phyloP scores from a whole-genome alignment of 768 basidiomycete genomes.

The Daedalea quercina region DNA sequence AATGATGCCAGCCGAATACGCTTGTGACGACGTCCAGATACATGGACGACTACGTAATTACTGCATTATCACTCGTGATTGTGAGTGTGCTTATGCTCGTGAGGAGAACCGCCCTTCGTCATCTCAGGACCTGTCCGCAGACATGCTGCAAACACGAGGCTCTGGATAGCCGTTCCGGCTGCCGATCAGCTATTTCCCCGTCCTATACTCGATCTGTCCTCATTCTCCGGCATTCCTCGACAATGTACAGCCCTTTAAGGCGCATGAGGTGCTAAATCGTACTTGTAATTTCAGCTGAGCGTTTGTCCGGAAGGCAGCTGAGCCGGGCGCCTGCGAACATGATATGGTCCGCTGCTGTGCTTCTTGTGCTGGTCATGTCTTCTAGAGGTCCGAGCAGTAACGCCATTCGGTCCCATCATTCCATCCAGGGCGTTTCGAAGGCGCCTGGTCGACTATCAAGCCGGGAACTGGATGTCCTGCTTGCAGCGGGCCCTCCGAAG shows the following conservation, averaged over 20 bases:
- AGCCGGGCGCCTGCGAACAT: neutral
- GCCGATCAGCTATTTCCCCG: constrained; percentile 3
- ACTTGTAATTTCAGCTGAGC: neutral
- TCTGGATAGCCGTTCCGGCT: constrained; percentile 3
- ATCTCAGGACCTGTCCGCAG: neutral
- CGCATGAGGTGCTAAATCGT: neutral
- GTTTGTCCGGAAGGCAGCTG: neutral
- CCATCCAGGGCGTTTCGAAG: too few species aligned
- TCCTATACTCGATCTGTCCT: constrained; percentile 1
- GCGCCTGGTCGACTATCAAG: constrained; percentile 4
- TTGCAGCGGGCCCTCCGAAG: neutral
- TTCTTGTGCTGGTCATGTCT: neutral
- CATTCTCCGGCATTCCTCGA: neutral
- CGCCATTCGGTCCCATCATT: constrained; percentile 14
- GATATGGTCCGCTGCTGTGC: neutral
- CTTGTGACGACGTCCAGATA: neutral
- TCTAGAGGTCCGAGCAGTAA: constrained; percentile 11
- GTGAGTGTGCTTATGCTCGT: neutral
- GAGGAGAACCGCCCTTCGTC: neutral
- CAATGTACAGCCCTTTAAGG: neutral
- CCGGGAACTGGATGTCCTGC: constrained; percentile 12
- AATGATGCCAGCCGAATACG: too few species aligned
- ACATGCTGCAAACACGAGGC: constrained; percentile 8
- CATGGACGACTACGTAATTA: neutral
- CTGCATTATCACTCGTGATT: neutral